Evolutionary conservation across 1,284 basidiomycete species (phyloP).

Genomic region (Bondarzewia mesenterica): DNA sequence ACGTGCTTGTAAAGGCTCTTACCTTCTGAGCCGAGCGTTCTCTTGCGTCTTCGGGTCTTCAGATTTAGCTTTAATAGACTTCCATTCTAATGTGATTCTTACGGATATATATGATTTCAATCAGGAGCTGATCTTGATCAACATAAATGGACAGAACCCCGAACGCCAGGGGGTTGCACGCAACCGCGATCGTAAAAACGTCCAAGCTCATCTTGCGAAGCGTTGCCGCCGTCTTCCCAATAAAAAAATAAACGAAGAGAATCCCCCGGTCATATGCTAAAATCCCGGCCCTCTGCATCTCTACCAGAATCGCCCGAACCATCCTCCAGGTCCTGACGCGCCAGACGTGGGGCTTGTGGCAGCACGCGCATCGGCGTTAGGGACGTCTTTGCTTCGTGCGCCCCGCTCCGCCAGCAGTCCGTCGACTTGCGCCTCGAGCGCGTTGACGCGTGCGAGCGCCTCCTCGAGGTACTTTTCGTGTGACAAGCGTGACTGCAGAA

Average conservation of each 20-base stretch:
- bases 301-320: conserved; percentile 8
- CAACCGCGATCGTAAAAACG: no score
- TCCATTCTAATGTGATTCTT: conserved; percentile 2
- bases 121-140: background rate
- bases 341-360: background rate
- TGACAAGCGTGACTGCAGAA: conserved; percentile 50
- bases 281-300: background rate
- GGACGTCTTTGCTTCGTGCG: background rate
- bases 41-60: background rate
- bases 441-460: conserved; percentile 38
- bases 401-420: conserved; percentile 15
- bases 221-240: background rate
- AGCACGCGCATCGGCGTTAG: background rate
- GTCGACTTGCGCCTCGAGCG: conserved; percentile 56
- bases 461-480: conserved; percentile 66
- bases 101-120: background rate
- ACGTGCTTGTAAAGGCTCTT: conserved; percentile 43
- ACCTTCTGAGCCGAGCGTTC: conserved; percentile 13
- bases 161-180: background rate
- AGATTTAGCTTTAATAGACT: background rate
- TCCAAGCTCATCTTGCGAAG: no score
- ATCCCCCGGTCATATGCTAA: background rate
- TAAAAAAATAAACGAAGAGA: background rate
- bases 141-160: background rate
- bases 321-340: background rate